Base-by-base conservation (phyloP, 352 stramenopile genomes). In the Pythium diclinum region DNA sequence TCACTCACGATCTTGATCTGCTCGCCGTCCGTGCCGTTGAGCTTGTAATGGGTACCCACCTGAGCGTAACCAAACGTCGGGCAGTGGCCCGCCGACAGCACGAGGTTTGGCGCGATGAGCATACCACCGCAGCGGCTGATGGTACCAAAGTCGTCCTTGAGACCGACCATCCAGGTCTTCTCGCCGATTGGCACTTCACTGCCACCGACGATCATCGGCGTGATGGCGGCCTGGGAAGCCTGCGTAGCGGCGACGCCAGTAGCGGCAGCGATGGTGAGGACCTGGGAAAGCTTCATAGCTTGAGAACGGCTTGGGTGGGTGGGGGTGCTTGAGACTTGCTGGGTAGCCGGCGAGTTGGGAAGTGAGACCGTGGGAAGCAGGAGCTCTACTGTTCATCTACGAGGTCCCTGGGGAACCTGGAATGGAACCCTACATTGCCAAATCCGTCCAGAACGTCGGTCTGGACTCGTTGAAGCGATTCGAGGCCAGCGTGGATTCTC, bases 31-130 rank as follows among this genome's bases (percentile, higher is more conserved):
- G 59, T 63, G 58, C 49, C 54, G 53, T 62, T 67, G 14, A 21
- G 44, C 21, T 65, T 48, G 59, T 44, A 72, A 56, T 75, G 68
- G 21, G 68, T 63, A 7, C 68, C 68, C 8, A 75, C 40, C 5
- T 33, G 40, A 2, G 42, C 68, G 59, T 65, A 62, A 3, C 23
- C 52, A 44, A 62, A 53, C 8, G 53, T 42, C 17, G 30, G 33
- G 59, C 69, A 75, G 61, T 75, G 69, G 4, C 46, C 69, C 2
- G 69, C 69, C 25, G 64, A 64, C 34, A 75, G 44, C 17, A 75
- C 57, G 32, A 57, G 49, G 4, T 59, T 72, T 10, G 69, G 69
- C 25, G 69, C 57, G 56, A 75, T 75, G 16, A 75, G 65, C 30
- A 56, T 63, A 21, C 64, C 69, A 30, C 69, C 69, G 56, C 68